Evolutionary conservation across 768 basidiomycete genomes (phyloP), one percentile per base, ranked within the genome.

Genomic region (Kwoniella dejecticola): DNA sequence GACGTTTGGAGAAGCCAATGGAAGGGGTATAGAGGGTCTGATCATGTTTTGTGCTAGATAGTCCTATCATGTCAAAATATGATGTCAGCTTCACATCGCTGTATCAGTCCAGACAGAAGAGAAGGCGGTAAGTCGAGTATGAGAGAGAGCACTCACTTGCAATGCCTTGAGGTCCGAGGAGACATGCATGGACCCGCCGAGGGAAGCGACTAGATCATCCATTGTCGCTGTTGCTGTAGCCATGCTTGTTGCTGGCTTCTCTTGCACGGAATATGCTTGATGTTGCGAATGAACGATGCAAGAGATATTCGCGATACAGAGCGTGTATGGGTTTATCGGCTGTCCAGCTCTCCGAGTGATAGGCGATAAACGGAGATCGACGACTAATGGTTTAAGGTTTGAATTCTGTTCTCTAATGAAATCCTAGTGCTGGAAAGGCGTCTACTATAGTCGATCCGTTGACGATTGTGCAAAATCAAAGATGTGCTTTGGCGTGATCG

Each of bases 171-270:
- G 52, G 47, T 72, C 68, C 44, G 70, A 65, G 23, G 62, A 63
- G 15, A 72, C 71, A 50, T 69, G 68, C 71, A 72, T 68, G 8
- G 53, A 59, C 8, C 68, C 71, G 13, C 66, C 62, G 2, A 72
- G 23, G 2, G 52, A 59, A 19, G 66, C 66, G 27, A 72, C 55
- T 15, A 72, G 52, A 46, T 72, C 71, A 17, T 72, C 71, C 66
- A 72, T 70, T 15, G 62, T 58, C 13, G 66, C 60, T 62, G 66
- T 68, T 31, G 33, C 56, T 15, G 53, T 30, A 10, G 53, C 41
- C 53, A 55, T 55, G 17, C 17, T 30, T 10, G 27, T 49, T 49
- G 47, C 7, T 27, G 11, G 47, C 7, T 27, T 31, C 29, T 42
- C 10, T 36, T 7, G 7, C 15, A 36, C 15, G 33, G 33, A 15